Evolutionary conservation across 2,329 filamentous ascomycete species (phyloP), one percentile per base, ranked within the genome.

Genomic region (Mollisiaceae sp.): DNA sequence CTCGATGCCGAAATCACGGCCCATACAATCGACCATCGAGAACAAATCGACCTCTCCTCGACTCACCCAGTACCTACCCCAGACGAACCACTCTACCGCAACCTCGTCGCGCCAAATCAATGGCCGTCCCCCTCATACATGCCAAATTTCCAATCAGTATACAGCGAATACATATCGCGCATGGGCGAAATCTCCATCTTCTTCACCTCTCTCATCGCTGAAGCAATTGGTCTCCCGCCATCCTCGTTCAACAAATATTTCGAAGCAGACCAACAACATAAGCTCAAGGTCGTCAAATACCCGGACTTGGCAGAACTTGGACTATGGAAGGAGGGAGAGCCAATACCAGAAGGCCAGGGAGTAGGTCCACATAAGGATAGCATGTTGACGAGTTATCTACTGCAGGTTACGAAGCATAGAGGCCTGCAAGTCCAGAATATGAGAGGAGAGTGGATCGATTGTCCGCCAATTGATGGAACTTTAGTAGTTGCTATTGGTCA

Each of bases 211-310:
- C 85, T 96, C 36, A 91, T 96, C 71, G 92, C 93, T 67, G 92
- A 96, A 80, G 90, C 91, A n/a, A 90, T 97, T 68, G 85, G 86
- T 11, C 82, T 97, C 6, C 86, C 90, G 0, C 68, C 82, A 0
- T 79, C 84, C 59, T 91, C 93, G 0, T 96, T 97, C 77, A 81
- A 87, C 75, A 87, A 86, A 72, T 96, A 94, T 82, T 94, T 94
- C 78, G 91, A 94, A 75, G 72, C 72, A 1, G 78, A 83, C 50
- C 72, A 77, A 80, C 92, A 95, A 79, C 92, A 96, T 81, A 96
- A 96, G 81, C 84, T 96, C 73, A 97, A 97, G 81, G 89, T 97
- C 66, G 89, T 96, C 66, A 92, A 91, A 80, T 96, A 95, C 75
- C 93, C 93, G 0, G 92, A 95, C 75, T 77, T 86, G 14, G 78